Evolutionary conservation across 2,329 filamentous ascomycete genomes (phyloP).

Genomic region (Nigrograna mackinnonii): DNA sequence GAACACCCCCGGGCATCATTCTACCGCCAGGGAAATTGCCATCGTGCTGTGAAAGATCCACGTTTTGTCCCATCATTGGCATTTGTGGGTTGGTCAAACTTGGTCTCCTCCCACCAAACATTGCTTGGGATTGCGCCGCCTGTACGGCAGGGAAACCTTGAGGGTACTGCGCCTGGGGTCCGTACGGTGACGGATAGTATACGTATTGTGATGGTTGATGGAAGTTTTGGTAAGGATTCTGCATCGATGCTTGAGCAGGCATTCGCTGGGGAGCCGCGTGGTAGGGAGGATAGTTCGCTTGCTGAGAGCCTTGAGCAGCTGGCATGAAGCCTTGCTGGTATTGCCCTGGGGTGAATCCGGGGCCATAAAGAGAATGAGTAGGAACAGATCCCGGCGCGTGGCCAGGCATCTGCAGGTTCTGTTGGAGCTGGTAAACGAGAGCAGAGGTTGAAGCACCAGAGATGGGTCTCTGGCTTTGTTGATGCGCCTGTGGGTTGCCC

Average conservation of each 20-base stretch:
- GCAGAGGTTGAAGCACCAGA: slow-evolving; percentile 44
- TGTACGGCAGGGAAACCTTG: slow-evolving; percentile 28
- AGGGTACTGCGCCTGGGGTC: slow-evolving; percentile 27
- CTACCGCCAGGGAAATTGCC: slow-evolving; percentile 17
- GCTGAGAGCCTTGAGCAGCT: slow-evolving; percentile 23
- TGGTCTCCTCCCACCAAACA: slow-evolving; percentile 34
- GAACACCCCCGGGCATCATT: slow-evolving; percentile 12
- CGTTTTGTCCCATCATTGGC: slow-evolving; percentile 21
- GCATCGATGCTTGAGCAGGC: slow-evolving; percentile 21
- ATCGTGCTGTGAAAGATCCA: slow-evolving; percentile 25
- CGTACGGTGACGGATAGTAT: slow-evolving; percentile 40
- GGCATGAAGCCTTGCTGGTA: slow-evolving; percentile 33
- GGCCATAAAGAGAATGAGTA: slow-evolving; percentile 27
- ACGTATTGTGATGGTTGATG: slow-evolving; percentile 36
- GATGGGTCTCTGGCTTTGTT: slow-evolving; percentile 32
- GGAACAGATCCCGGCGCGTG: slow-evolving; percentile 22
- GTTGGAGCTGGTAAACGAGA: slow-evolving; percentile 44
- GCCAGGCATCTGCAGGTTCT: slow-evolving; percentile 39
- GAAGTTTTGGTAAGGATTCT: slow-evolving; percentile 32
- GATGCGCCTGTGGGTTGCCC: slow-evolving; percentile 20
- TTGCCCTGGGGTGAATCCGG: slow-evolving; percentile 26
- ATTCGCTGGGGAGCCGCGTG: slow-evolving; percentile 27
- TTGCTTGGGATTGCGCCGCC: slow-evolving; percentile 21
- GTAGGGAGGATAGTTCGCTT: slow-evolving; percentile 24
- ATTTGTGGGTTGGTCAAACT: slow-evolving; percentile 22